Percentiles rank a stretch among this genome's conserved stretches.
These are phyloP conservation scores for Medicago arabica DNA, from an alignment of 306 rosid species.

Conservation along the genomic window DNA sequence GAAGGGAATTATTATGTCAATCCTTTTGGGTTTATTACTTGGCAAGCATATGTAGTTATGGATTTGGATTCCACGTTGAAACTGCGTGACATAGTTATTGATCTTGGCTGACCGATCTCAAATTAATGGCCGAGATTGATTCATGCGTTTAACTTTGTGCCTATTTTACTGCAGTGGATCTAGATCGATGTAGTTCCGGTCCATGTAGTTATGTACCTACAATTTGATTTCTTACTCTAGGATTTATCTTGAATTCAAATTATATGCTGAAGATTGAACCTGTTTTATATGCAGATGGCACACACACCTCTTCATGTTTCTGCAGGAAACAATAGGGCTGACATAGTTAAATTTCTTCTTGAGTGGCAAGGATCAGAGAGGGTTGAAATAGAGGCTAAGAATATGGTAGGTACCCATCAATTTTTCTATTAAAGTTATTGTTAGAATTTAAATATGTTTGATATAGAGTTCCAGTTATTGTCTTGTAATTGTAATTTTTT, in stretches of 20 bases:
- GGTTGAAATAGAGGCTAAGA: constrained; percentile 87
- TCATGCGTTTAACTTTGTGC: not conserved
- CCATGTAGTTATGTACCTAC: not conserved
- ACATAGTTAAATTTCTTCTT: constrained; percentile 82
- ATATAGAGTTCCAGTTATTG: constrained; percentile 20
- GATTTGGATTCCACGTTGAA: not conserved
- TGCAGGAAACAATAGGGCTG: constrained; percentile 80
- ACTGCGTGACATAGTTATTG: not conserved
- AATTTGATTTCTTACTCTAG: constrained; percentile 30
- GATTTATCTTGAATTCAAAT: constrained; percentile 10
- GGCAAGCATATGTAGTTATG: constrained; percentile 17
- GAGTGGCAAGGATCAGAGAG: constrained; percentile 71
- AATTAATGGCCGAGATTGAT: not conserved
- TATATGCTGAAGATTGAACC: constrained; percentile 29
- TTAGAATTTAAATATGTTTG: constrained; percentile 11
- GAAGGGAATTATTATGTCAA: constrained; percentile 2
- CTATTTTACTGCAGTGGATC: not conserved
- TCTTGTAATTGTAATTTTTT: constrained; percentile 3
- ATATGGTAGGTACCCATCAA: constrained; percentile 65
- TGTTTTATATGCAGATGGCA: constrained; percentile 70
- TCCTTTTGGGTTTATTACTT: constrained; percentile 17
- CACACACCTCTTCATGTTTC: constrained; percentile 93
- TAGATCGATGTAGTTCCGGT: not conserved
- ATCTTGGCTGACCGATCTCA: not conserved
- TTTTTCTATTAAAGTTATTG: not conserved